Evolutionary conservation across 164 flowering plant genomes (phyloP).

Genomic region (Vitis rotundifolia): DNA sequence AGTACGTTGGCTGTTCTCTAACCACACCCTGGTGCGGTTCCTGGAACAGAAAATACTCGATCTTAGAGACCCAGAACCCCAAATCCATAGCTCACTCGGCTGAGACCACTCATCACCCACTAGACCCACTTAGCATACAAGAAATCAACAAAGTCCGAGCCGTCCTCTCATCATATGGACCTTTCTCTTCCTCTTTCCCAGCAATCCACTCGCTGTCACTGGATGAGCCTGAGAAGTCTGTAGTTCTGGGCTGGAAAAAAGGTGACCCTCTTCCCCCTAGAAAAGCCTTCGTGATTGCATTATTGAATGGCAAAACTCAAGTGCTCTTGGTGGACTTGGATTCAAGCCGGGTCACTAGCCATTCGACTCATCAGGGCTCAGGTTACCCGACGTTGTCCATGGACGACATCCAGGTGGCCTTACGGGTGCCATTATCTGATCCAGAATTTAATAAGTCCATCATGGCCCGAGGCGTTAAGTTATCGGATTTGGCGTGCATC

Average conservation of each 20-base stretch:
- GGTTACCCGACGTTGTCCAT: conserved; percentile 43
- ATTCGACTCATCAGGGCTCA: conserved; percentile 12
- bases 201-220: conserved; percentile 45
- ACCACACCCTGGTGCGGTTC: too few species aligned
- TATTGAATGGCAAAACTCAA: conserved; percentile 30
- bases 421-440: conserved; percentile 13
- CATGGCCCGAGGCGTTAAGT: conserved; percentile 30
- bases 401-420: conserved; percentile 30
- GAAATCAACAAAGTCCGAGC: conserved; percentile 44
- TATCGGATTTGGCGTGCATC: conserved; percentile 33
- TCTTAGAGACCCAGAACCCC: conserved; percentile 5
- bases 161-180: conserved; percentile 32
- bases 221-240: conserved; percentile 60
- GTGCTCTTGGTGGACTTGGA: conserved; percentile 49
- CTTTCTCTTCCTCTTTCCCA: conserved; percentile 24
- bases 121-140: conserved; percentile 60
- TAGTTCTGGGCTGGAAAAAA: conserved; percentile 50
- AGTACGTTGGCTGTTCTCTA: too few species aligned
- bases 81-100: conserved; percentile 40
- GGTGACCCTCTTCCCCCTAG: conserved; percentile 60
- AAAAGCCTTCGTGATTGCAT: conserved; percentile 54
- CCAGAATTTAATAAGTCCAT: conserved; percentile 33
- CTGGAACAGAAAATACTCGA: too few species aligned
- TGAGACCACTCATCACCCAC: conserved; percentile 50
- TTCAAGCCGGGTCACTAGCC: conserved; percentile 20